Evolutionary conservation across 1,139 yeast genomes (phyloP).

Genomic region (Saccharomyces pastorianus): DNA sequence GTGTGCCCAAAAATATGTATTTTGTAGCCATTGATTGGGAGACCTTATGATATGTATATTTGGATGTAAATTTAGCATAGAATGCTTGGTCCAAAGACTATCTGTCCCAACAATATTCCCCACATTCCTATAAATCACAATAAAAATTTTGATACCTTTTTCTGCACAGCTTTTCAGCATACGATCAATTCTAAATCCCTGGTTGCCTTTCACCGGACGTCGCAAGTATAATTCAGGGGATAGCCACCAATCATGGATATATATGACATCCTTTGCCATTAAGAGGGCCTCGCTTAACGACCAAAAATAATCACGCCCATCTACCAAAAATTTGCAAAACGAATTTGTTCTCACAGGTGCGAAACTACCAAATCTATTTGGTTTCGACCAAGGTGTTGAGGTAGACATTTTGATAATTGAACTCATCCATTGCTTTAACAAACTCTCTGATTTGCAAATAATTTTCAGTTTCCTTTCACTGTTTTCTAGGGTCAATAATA

Average conservation of each 20-base stretch:
- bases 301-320: conserved; percentile 95
- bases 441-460: conserved; percentile 63
- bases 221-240: conserved; percentile 89
- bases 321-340: conserved; percentile 95
- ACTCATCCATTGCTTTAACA: conserved; percentile 67
- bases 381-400: conserved; percentile 61
- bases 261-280: conserved; percentile 90
- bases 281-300: conserved; percentile 86
- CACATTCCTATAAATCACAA: conserved; percentile 90
- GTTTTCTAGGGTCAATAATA: conserved; percentile 62
- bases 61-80: conserved; percentile 73
- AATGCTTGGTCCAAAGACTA: conserved; percentile 88
- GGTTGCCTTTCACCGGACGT: conserved; percentile 92
- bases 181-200: conserved; percentile 88
- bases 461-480: conserved; percentile 70
- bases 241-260: conserved; percentile 98
- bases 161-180: conserved; percentile 82
- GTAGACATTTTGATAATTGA: conserved; percentile 66
- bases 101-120: conserved; percentile 91
- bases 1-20: conserved; percentile 97
- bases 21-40: conserved; percentile 89
- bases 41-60: conserved; percentile 88
- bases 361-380: conserved; percentile 76
- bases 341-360: conserved; percentile 84
- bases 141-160: conserved; percentile 88